Conservation (phyloP, 2,329 filamentous ascomycete species). For the Xylaria sp. region DNA sequence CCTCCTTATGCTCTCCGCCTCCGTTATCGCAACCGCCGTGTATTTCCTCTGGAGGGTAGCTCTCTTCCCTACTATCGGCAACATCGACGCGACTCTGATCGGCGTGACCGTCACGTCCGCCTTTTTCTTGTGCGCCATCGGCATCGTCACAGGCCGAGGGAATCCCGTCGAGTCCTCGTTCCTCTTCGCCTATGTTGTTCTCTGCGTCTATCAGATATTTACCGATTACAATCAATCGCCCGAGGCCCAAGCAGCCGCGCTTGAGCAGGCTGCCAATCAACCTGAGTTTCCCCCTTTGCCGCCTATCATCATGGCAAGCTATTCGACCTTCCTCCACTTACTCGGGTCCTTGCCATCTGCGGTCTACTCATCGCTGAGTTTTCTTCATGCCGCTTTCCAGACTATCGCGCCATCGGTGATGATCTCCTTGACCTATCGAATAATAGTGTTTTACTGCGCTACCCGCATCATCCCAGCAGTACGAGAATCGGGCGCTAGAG, state of each 20-base stretch:
- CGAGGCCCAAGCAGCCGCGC: constrained; percentile 66
- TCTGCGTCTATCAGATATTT: constrained; percentile 99
- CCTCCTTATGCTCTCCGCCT: constrained; percentile 86
- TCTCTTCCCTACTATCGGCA: constrained; percentile 91
- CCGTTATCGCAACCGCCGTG: constrained; percentile 89
- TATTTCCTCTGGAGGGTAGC: constrained; percentile 98
- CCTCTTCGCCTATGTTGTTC: constrained; percentile 96
- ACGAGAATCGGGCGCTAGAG: constrained; percentile 83
- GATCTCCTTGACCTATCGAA: constrained; percentile 91
- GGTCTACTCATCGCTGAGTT: constrained; percentile 83
- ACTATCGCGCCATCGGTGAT: constrained; percentile 96
- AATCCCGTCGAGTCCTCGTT: constrained; percentile 96
- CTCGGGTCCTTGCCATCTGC: constrained; percentile 85
- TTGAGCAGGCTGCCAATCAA: constrained; percentile 65
- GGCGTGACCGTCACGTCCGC: constrained; percentile 92
- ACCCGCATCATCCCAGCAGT: constrained; percentile 96
- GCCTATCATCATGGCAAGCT: constrained; percentile 98
- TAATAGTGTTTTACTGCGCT: constrained; percentile 94
- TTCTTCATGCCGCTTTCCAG: constrained; percentile 90
- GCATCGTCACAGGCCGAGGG: constrained; percentile 91
- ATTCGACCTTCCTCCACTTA: constrained; percentile 88
- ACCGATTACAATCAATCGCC: constrained; percentile 92
- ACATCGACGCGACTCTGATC: constrained; percentile 91
- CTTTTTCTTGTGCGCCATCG: constrained; percentile 91
- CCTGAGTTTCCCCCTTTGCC: constrained; percentile 96